Evolutionary conservation across 2,329 filamentous ascomycete species (phyloP).

Genomic region (Aspergillus pseudonomiae): DNA sequence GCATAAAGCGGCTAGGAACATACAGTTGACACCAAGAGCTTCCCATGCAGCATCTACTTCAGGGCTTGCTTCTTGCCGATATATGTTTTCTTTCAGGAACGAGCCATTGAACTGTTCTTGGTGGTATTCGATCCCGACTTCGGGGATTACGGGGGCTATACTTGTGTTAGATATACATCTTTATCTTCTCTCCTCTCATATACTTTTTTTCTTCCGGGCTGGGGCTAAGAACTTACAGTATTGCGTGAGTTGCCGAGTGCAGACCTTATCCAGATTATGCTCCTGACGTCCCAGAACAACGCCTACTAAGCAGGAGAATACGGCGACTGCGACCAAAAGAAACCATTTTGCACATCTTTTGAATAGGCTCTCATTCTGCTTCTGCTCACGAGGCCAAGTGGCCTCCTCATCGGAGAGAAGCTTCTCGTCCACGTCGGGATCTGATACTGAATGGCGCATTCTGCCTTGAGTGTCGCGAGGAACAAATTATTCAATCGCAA

Average conservation of each 20-base stretch:
- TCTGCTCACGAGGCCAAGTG: constrained; percentile 7
- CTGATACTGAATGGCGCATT: constrained; percentile 1
- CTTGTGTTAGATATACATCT: not conserved
- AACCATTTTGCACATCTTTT: constrained; percentile 11
- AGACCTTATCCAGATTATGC: constrained; percentile 24
- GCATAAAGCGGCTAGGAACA: constrained; percentile 18
- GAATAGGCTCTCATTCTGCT: not conserved
- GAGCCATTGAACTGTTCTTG: constrained; percentile 58
- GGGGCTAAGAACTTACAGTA: constrained; percentile 23
- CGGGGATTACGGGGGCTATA: constrained; percentile 41
- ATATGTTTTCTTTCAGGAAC: constrained; percentile 58
- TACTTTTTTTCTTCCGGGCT: not conserved
- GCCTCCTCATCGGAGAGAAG: constrained; percentile 11
- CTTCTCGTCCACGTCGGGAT: constrained; percentile 8
- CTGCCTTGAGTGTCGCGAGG: not conserved
- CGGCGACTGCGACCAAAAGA: constrained; percentile 18
- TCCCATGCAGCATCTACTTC: constrained; percentile 63
- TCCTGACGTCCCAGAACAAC: constrained; percentile 17
- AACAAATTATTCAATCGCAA: not conserved
- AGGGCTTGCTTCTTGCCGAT: constrained; percentile 52
- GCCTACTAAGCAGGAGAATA: constrained; percentile 25
- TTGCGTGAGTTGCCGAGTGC: constrained; percentile 27
- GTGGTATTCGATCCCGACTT: constrained; percentile 48
- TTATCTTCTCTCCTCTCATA: not conserved
- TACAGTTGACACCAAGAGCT: constrained; percentile 55